These are phyloP conservation scores for Chlorencoelia australis DNA, from an alignment of 2,329 filamentous ascomycete species.

Conservation along the genomic window DNA sequence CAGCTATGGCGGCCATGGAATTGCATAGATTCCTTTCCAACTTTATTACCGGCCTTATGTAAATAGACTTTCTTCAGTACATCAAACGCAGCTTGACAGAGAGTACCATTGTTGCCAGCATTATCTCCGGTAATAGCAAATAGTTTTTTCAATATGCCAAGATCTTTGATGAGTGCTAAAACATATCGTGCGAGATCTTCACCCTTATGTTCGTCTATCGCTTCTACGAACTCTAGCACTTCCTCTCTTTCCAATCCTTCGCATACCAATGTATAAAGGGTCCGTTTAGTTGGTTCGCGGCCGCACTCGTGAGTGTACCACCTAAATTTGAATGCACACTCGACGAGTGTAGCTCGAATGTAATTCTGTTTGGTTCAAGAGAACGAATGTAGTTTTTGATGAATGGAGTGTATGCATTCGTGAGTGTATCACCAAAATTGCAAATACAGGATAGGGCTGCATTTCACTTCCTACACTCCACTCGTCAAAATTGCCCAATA, in stretches of 20 bases:
- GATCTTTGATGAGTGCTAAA: neutral
- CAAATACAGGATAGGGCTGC: too few relatives aligned
- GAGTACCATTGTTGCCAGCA: slow-evolving; percentile 1
- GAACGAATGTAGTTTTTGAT: too few relatives aligned
- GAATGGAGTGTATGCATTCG: too few relatives aligned
- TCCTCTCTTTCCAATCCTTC: neutral
- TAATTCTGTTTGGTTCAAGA: too few relatives aligned
- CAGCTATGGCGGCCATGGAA: neutral
- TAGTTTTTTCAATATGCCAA: slow-evolving; percentile 1
- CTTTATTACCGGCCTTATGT: neutral
- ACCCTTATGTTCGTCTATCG: neutral
- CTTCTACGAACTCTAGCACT: slow-evolving; percentile 1
- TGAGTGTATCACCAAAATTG: too few relatives aligned
- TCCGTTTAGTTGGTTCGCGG: too few relatives aligned
- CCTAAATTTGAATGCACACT: too few relatives aligned
- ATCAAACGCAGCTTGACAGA: neutral
- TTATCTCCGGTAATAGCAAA: slow-evolving; percentile 3
- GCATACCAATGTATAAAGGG: too few relatives aligned
- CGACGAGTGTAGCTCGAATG: too few relatives aligned
- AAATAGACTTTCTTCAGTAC: neutral
- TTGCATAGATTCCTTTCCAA: neutral
- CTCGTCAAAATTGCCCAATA: too few relatives aligned
- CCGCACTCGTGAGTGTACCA: too few relatives aligned
- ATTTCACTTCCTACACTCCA: too few relatives aligned
- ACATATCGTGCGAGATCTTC: neutral